Evolutionary conservation across 352 stramenopile species (phyloP), one percentile per base, ranked within the genome.

Genomic region (Pseudoperonospora humuli): DNA sequence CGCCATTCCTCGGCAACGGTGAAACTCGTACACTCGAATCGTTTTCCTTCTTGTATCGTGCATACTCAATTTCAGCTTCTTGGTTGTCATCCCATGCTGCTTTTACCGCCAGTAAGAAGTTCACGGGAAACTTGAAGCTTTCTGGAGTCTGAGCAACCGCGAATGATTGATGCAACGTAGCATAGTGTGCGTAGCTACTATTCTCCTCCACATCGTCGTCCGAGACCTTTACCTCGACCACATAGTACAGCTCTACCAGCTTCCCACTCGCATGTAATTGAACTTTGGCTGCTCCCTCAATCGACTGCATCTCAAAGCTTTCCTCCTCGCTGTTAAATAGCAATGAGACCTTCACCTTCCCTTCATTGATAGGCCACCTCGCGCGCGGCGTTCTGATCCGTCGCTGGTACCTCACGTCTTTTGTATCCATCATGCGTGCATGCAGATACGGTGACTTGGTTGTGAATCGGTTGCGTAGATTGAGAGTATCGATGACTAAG

Each of bases 281-380:
- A 24, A 78, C 61, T 35, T 65, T 63, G 15, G 74, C 72, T 6
- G 63, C 59, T 15, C 77, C 72, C n/a, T 86, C 77, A 13, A 84
- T 65, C 9, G 77, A 89, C 32, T 71, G 60, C 40, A 89, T 61
- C 45, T 84, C 62, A 19, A 83, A 84, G 9, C 61, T 38, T 23
- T 59, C 54, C 5, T 53, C 45, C 13, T 48, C 13, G 10, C 45
- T 21, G 32, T 84, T 68, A 27, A 67, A 52, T 28, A 71, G 37
- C 35, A 44, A 59, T 6, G 45, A 40, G 20, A 57, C 42, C 28
- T 49, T 46, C 25, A 76, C 45, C 15, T 55, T 58, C 9, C 24
- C 28, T 26, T 48, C 42, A 21, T 23, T 21, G n/a, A 17, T 20
- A 6, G 55, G 61, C 67, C 70, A 78, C 19, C 64, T 53, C 35